Evolutionary conservation across 306 rosid genomes (phyloP), one percentile per base, ranked within the genome.

Genomic region (Cucurbita moschata): DNA sequence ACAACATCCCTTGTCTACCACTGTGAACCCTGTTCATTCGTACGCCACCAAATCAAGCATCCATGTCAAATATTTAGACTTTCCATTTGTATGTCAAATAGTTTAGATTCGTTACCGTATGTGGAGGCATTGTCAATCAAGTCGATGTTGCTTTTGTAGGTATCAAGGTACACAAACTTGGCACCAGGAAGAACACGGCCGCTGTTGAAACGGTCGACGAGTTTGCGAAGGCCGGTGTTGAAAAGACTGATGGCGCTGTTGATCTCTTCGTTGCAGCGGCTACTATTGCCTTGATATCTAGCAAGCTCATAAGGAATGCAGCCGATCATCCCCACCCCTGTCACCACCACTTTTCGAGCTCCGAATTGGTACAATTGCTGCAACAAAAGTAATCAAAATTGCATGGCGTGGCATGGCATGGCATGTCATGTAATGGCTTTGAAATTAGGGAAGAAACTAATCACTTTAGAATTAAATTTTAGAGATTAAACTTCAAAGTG

Each of bases 251-350:
- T 85, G 13, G 83, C 94, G n/a, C 30, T 67, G 81, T 93, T 93
- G 87, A 90, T 83, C 53, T 85, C 83, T 18, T 93, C 96, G 62
- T 90, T 88, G 92, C 98, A 93, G 50, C 81, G 81, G 51, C 70
- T 88, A 79, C 21, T 75, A 78, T 87, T 90, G 44, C 96, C 81
- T 8, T 65, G 71, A 23, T 75, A 76, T 68, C 98, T 86, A 18
- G 97, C 98, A 5, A 93, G 83, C 66, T 93, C 75, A 70, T 87
- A 93, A 7, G 97, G 98, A 62, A 93, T 90, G 90, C 98, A 93
- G 0, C 98, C 98, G 42, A 93, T 90, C 77, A 87, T 94, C 1
- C 97, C 98, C 0, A 93, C 82, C 67, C 79, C 92, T 19, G 89
- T 81, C 51, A 93, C 97, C 0, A 88, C 86, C 82, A 90, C 90